Percentiles rank a stretch among this genome's conserved stretches.
phyloP scores from a whole-genome alignment of 768 basidiomycete species.

The Hemileccinum rubropunctum region DNA sequence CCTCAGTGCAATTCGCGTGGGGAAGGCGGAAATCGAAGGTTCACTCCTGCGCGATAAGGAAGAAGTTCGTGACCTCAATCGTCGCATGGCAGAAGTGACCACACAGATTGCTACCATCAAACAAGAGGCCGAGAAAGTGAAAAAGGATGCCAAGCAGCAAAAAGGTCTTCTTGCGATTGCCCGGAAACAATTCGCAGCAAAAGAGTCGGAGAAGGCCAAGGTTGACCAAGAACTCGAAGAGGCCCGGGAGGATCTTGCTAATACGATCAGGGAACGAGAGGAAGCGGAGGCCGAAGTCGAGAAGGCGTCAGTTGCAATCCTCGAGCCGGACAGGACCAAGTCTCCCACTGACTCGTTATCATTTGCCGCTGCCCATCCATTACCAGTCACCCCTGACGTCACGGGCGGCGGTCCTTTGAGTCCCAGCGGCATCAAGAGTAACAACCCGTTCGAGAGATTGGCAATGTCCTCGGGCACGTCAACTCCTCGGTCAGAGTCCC shows the following conservation, averaged over 20 bases:
- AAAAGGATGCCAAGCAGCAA: conserved; percentile 94
- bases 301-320: conserved; percentile 17
- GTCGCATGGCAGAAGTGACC: conserved; percentile 77
- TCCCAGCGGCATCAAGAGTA: conserved; percentile 59
- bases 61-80: conserved; percentile 82
- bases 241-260: conserved; percentile 51
- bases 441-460: conserved; percentile 88
- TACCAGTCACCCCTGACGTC: conserved; percentile 68
- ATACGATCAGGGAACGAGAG: conserved; percentile 53
- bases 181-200: conserved; percentile 85
- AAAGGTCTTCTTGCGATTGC: conserved; percentile 94
- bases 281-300: conserved; percentile 52
- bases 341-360: conserved; percentile 47
- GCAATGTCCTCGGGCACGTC: conserved; percentile 42
- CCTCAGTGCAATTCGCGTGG: conserved; percentile 80
- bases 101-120: conserved; percentile 71
- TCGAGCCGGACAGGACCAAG: conserved; percentile 31
- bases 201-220: conserved; percentile 74
- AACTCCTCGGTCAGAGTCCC: conserved; percentile 53
- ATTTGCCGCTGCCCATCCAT: conserved; percentile 67
- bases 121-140: conserved; percentile 77
- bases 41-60: conserved; percentile 89
- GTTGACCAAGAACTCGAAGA: conserved; percentile 71
- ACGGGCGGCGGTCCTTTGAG: conserved; percentile 45
- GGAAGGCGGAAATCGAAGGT: conserved; percentile 91